A percentile compares a stretch with the other conserved stretches of the same genome.
Conservation (phyloP, 2,329 filamentous ascomycete genomes). For the Colletotrichum graminicola region DNA sequence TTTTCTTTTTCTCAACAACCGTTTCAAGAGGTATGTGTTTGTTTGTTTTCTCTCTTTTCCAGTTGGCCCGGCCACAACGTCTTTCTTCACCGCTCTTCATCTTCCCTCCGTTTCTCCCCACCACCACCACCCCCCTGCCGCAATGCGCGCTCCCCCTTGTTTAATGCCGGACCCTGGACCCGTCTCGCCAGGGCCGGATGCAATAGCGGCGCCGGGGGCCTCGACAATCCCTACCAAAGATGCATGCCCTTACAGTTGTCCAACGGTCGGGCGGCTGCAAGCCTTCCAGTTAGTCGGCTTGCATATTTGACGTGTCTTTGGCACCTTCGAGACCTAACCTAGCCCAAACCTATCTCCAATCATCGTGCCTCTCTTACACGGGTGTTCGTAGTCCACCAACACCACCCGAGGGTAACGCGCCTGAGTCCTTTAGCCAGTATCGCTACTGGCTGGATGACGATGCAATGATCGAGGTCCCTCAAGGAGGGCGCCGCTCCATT, state of each 20-base stretch:
- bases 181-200: conserved; percentile 29
- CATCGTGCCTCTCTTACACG: conserved; percentile 40
- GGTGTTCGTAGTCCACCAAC: conserved; percentile 42
- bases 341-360: conserved; percentile 28
- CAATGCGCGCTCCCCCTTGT: conserved; percentile 30
- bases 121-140: conserved; percentile 4
- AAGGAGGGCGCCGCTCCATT: conserved; percentile 35
- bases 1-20: conserved; percentile 40
- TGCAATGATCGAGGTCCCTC: conserved; percentile 29
- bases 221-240: conserved; percentile 22
- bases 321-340: conserved; percentile 28
- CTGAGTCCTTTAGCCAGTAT: conserved; percentile 34
- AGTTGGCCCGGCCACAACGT: conserved; percentile 29
- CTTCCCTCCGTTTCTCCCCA: conserved; percentile 4
- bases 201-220: conserved; percentile 27
- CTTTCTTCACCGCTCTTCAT: conserved; percentile 38
- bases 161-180: conserved; percentile 33
- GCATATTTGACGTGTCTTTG: conserved; percentile 40
- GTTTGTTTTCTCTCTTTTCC: conserved; percentile 16
- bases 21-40: conserved; percentile 39
- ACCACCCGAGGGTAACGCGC: conserved; percentile 32
- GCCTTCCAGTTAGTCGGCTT: conserved; percentile 22
- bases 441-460: conserved; percentile 18
- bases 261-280: conserved; percentile 18
- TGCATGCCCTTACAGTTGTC: conserved; percentile 2